Base-by-base conservation (phyloP, 78 protist genomes). In the Isochrysis galbana region DNA sequence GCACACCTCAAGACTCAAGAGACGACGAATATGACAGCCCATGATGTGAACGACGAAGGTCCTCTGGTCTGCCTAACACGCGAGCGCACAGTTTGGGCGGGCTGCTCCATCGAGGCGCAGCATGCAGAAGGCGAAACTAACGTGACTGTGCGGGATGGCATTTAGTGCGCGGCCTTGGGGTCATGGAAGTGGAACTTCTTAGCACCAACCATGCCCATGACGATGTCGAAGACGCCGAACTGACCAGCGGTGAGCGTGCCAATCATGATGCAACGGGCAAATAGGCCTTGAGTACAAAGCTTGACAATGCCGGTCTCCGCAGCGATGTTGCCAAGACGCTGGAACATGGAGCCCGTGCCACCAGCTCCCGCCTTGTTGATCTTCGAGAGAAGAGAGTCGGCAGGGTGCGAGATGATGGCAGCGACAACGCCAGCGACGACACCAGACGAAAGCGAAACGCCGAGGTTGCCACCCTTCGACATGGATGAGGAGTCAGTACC, bases 371-470 rank as follows among this genome's bases (percentile, higher is more conserved):
- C 46, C 95, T 93, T 93, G 92, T 89, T 89, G 77, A 93, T 61
- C 86, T 54, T 72, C 38, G 92, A 93, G 39, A 93, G 93, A 3
- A 93, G 93, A 5, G 95, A 87, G 92, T 93, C 95, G 42, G 95
- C 95, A 4, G 95, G 95, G 90, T 93, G 95, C 32, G 92, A 89
- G 83, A 93, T 80, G 92, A 93, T 93, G 61, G 95, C 95, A 0
- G 93, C 51, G 48, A 23, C 95, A 3, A 93, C 95, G 61, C 95
- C 95, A n/a, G 95, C 95, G 44, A 93, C 19, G 36, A 80, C 92
- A 26, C 95, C 95, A 14, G 95, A 93, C 10, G 74, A 55, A 26
- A 93, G 83, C 17, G 95, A 89, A 38, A 93, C 90, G 3, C 26
- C 0, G 34, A 93, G 22, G 74, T 89, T 88, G 41, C 44, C 26